These are phyloP conservation scores for Penicillium lagena DNA, from an alignment of 495 filamentous ascomycete species.

Conservation along the genomic window DNA sequence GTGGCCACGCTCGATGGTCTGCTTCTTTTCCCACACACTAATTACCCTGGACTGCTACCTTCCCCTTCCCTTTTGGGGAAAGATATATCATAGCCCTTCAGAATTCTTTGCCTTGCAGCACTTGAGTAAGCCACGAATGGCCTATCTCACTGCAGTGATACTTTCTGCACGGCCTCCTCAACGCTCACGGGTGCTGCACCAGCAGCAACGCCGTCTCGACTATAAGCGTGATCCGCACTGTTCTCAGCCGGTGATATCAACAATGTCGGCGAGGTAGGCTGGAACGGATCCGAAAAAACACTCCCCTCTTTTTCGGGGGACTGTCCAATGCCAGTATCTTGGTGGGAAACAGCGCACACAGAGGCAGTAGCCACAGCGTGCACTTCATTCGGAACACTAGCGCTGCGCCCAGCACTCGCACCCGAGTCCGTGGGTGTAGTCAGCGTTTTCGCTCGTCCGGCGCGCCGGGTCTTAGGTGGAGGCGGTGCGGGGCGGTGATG, in stretches of 20 bases:
- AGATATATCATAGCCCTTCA: too few relatives aligned
- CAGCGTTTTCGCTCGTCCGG: conserved; percentile 21
- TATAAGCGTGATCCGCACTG: neutral
- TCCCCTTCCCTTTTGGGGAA: too few relatives aligned
- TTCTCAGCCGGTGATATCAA: conserved; percentile 7
- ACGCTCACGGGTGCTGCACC: conserved; percentile 18
- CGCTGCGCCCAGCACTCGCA: conserved; percentile 12
- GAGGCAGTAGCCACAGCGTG: conserved; percentile 8
- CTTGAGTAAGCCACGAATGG: neutral
- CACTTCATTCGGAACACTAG: conserved; percentile 8
- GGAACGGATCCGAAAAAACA: conserved; percentile 13
- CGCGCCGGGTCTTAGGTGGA: conserved; percentile 35
- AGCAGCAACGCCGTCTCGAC: too few relatives aligned
- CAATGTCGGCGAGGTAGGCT: conserved; percentile 18
- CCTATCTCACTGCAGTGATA: conserved; percentile 20
- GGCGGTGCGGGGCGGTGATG: conserved; percentile 24
- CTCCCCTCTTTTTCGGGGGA: neutral
- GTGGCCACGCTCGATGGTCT: too few relatives aligned
- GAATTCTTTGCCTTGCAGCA: too few relatives aligned
- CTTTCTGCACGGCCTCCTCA: conserved; percentile 36
- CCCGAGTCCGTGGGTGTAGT: conserved; percentile 22
- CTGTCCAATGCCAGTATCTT: neutral
- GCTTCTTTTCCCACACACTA: too few relatives aligned
- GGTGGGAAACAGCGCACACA: neutral
- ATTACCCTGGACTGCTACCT: too few relatives aligned